A percentile compares a stretch with the other conserved stretches of the same genome.
Evolutionary conservation across 345 rosid species (phyloP).

Genomic region (sweet orange (Citrus sinensis)): DNA sequence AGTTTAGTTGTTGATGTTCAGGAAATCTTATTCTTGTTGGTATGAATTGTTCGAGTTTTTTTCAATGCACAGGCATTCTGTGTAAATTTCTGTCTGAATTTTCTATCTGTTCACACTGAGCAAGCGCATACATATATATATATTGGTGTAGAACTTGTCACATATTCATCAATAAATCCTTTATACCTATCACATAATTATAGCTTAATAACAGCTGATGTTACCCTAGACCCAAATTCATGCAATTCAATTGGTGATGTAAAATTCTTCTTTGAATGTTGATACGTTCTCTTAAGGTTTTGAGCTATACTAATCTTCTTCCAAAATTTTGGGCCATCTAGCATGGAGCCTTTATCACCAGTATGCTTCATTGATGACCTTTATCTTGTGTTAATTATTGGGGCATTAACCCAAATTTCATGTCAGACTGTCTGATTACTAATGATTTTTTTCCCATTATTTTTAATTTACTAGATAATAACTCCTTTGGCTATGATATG

Average conservation of each 20-base stretch:
- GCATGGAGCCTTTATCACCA: neutral
- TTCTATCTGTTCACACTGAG: neutral
- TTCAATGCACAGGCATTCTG: neutral
- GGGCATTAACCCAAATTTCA: neutral
- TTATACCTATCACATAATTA: neutral
- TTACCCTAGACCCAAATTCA: neutral
- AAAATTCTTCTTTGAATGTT: neutral
- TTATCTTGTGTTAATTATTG: neutral
- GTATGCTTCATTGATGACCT: neutral
- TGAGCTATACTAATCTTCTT: neutral
- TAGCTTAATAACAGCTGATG: neutral
- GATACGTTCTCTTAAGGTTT: neutral
- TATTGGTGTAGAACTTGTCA: neutral
- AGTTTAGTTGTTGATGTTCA: neutral
- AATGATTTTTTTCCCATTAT: neutral
- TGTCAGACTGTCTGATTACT: conserved; percentile 10
- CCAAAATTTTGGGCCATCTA: neutral
- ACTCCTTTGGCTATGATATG: conserved; percentile 76
- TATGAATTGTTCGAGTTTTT: neutral
- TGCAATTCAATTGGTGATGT: neutral
- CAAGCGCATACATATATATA: neutral
- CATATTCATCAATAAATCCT: neutral
- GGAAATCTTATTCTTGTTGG: neutral
- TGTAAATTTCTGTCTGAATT: neutral
- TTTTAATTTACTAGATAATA: conserved; percentile 41